phyloP scores from a whole-genome alignment of 2,329 filamentous ascomycete genomes.

The Anthostomella pinea region DNA sequence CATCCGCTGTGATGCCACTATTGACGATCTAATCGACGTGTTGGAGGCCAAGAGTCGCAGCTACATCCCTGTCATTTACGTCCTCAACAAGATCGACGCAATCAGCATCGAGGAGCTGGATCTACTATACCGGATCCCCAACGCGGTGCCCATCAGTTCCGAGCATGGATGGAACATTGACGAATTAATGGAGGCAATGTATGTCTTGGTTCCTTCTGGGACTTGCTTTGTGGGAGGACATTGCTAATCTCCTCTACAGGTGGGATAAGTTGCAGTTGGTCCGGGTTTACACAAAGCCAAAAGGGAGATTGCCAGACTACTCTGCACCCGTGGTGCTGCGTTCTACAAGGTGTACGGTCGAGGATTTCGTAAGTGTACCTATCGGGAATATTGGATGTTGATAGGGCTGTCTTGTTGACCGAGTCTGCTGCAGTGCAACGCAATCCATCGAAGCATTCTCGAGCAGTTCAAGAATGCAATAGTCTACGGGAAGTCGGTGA shows the following conservation, averaged over 20 bases:
- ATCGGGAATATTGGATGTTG: constrained; percentile 16
- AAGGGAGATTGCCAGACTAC: constrained; percentile 93
- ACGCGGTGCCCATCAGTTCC: constrained; percentile 94
- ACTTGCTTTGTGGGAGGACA: constrained; percentile 9
- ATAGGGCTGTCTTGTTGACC: constrained; percentile 34
- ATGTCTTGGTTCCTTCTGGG: constrained; percentile 27
- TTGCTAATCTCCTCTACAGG: constrained; percentile 36
- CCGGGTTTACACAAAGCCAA: constrained; percentile 96
- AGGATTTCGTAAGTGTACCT: constrained; percentile 81
- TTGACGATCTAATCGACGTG: constrained; percentile 95
- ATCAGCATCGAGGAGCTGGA: constrained; percentile 98
- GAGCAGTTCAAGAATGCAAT: constrained; percentile 95
- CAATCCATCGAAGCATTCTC: constrained; percentile 92
- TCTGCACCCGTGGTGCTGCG: constrained; percentile 85
- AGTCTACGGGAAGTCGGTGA: constrained; percentile 96
- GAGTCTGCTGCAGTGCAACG: constrained; percentile 70
- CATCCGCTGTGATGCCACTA: constrained; percentile 94
- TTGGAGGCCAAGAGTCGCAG: constrained; percentile 91
- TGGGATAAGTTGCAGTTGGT: constrained; percentile 94
- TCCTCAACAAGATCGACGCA: constrained; percentile 97
- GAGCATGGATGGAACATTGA: constrained; percentile 98
- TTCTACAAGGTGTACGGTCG: constrained; percentile 78
- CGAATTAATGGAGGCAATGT: constrained; percentile 93
- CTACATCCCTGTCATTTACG: constrained; percentile 99
- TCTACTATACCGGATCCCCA: constrained; percentile 92